These are phyloP conservation scores for Candida takata DNA, from an alignment of 805 yeast genomes.

Conservation along the genomic window DNA sequence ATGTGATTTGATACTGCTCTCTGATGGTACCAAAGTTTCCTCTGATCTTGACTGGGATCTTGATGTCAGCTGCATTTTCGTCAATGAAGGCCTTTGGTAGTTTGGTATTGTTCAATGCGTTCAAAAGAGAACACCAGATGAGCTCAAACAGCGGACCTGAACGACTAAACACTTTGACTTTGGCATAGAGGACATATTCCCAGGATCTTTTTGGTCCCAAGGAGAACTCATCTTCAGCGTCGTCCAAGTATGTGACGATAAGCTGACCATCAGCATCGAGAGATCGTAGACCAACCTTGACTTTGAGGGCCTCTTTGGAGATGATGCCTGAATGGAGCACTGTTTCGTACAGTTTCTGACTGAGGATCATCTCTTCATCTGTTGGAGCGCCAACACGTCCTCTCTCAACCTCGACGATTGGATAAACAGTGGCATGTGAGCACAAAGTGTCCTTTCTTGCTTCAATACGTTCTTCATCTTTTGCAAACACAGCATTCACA, in stretches of 20 bases:
- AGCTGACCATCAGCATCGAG: conserved; percentile 43
- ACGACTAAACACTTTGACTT: conserved; percentile 69
- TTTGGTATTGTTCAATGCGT: conserved; percentile 51
- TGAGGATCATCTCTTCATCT: conserved; percentile 73
- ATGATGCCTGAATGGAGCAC: conserved; percentile 51
- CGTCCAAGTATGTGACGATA: conserved; percentile 40
- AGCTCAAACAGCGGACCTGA: conserved; percentile 78
- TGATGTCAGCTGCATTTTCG: conserved; percentile 48
- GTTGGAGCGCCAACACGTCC: conserved; percentile 79
- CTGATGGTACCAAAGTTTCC: conserved; percentile 41
- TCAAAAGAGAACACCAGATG: conserved; percentile 60
- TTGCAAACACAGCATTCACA: conserved; percentile 25
- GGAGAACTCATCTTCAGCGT: conserved; percentile 25
- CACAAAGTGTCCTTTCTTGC: conserved; percentile 20
- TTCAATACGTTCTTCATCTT: conserved; percentile 26
- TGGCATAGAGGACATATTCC: conserved; percentile 60
- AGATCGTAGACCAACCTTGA: conserved; percentile 47
- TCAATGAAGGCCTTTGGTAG: conserved; percentile 67
- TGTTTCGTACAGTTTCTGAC: conserved; percentile 58
- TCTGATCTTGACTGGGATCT: conserved; percentile 45
- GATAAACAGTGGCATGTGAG: conserved; percentile 45
- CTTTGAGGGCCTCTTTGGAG: conserved; percentile 43
- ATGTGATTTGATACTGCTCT: conserved; percentile 45
- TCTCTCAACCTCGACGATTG: conserved; percentile 68
- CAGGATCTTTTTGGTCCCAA: conserved; percentile 38